A percentile compares a stretch with the other conserved stretches of the same genome.
These are phyloP conservation scores for Plasmopara viticola DNA, from an alignment of 352 stramenopile genomes.

Conservation along the genomic window DNA sequence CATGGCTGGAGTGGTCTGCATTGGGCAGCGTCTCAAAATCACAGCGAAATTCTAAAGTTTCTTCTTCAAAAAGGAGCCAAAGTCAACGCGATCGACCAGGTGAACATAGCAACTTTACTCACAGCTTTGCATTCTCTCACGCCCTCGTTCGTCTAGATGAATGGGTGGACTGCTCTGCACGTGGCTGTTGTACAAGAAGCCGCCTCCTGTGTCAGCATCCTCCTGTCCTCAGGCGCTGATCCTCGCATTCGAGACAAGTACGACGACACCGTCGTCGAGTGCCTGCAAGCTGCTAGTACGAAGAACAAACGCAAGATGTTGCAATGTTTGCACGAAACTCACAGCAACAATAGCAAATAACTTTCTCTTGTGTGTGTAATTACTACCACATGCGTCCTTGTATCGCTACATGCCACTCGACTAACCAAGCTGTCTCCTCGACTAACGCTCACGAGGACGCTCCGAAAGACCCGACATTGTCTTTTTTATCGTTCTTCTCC, in stretches of 20 bases:
- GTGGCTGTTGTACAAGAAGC: conserved; percentile 49
- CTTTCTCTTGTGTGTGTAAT: conserved; percentile 19
- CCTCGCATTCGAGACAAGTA: conserved; percentile 39
- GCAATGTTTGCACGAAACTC: conserved; percentile 28
- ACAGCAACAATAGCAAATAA: conserved; percentile 6
- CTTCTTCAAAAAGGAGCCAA: conserved; percentile 37
- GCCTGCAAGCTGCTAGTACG: conserved; percentile 27
- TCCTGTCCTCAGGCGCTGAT: conserved; percentile 39
- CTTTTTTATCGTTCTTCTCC: conserved; percentile 89
- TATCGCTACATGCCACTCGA: conserved; percentile 4
- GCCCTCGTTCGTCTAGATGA: conserved; percentile 26
- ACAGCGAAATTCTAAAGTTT: conserved; percentile 41
- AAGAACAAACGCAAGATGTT: conserved; percentile 43
- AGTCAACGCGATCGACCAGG: conserved; percentile 59
- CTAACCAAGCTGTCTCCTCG: neutral
- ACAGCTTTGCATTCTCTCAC: too few relatives aligned
- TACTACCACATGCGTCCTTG: conserved; percentile 9
- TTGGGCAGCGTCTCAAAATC: conserved; percentile 65
- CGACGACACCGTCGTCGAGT: conserved; percentile 43
- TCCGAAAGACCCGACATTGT: conserved; percentile 83
- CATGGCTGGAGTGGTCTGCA: conserved; percentile 75
- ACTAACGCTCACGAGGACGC: conserved; percentile 59
- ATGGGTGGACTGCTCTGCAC: conserved; percentile 64
- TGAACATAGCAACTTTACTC: conserved; percentile 4
- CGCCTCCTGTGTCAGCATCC: conserved; percentile 37